Evolutionary conservation across 495 filamentous ascomycete species (phyloP).

Genomic region (Hypomontagnella monticulosa): DNA sequence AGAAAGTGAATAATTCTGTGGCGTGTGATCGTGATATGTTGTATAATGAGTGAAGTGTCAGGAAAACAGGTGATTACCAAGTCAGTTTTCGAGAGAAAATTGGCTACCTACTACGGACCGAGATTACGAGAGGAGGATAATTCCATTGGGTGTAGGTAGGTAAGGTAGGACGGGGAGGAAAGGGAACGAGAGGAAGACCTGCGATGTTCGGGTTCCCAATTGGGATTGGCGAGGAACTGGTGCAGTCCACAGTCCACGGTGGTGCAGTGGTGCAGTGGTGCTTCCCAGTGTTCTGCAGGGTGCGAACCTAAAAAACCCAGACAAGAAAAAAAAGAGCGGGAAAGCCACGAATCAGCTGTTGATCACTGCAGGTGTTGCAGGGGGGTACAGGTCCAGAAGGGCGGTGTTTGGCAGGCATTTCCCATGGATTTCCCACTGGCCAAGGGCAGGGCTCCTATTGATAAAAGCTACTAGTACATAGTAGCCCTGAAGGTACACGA

Average conservation of each 20-base stretch:
- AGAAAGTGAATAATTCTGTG: neutral
- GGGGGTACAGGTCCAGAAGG: conserved; percentile 25
- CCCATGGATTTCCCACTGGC: conserved; percentile 2
- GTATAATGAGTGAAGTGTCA: conserved; percentile 16
- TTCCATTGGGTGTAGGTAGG: conserved; percentile 7
- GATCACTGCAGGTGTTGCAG: conserved; percentile 17
- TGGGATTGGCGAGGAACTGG: conserved; percentile 12
- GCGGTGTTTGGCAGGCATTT: conserved; percentile 9
- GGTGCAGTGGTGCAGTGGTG: too few species aligned
- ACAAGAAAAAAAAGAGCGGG: conserved; percentile 1
- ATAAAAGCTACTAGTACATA: too few species aligned
- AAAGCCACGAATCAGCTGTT: conserved; percentile 29
- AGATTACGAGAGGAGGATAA: conserved; percentile 25
- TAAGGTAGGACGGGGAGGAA: neutral
- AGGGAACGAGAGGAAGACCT: neutral
- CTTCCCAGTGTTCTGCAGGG: neutral
- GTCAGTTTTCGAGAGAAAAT: conserved; percentile 9
- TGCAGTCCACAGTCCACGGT: too few species aligned
- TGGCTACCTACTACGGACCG: conserved; percentile 9
- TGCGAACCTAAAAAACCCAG: conserved; percentile 1
- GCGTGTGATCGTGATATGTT: conserved; percentile 7
- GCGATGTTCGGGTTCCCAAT: conserved; percentile 22
- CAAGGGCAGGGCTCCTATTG: conserved; percentile 15
- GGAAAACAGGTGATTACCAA: conserved; percentile 1
- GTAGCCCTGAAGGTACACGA: conserved; percentile 15